Base-by-base conservation (phyloP, 2,329 filamentous ascomycete genomes). In the Juglanconis juglandina region DNA sequence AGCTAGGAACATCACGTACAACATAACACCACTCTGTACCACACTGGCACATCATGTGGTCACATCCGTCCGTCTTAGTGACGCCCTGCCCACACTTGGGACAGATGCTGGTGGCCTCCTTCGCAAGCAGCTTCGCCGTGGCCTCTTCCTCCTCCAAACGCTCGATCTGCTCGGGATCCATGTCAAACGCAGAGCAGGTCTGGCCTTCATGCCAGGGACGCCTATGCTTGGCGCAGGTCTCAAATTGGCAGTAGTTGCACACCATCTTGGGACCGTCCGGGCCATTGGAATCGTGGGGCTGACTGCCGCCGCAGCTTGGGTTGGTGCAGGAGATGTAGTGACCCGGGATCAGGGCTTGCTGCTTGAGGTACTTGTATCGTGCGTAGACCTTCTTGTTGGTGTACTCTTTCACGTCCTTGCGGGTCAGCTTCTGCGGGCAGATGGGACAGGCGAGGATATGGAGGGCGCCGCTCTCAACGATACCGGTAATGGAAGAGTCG, bases 271-370 rank as follows among this genome's bases (percentile, higher is more conserved):
- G 53, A n/a, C 56, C 54, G 1, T 51, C 53, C 5, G 54, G 46
- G 33, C 49, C 30, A 3, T 52, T 33, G 6, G 34, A 37, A 33
- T 63, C 50, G 34, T 60, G 61, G 3, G 58, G 47, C 32, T 63
- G 61, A 8, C 61, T 60, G 30, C 53, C 58, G 3, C 61, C 61
- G 35, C 61, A 63, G 2, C 14, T 39, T 17, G 61, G 50, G 17
- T 57, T 60, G 11, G 54, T 63, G n/a, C 61, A 63, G 13, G 61
- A 63, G 17, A 63, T 63, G 13, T 53, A 63, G 41, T 63, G 61
- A n/a, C 61, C 54, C 0, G 61, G 58, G 9, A 60, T 63, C 50
- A 58, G 42, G 30, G 61, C 60, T 50, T 63, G 58, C 34, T 54
- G 39, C 34, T 61, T 61, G 3, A 63, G 58, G 44, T 60, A 58